Conservation (phyloP, 2,329 filamentous ascomycete genomes). For the Ramichloridium luteum region DNA sequence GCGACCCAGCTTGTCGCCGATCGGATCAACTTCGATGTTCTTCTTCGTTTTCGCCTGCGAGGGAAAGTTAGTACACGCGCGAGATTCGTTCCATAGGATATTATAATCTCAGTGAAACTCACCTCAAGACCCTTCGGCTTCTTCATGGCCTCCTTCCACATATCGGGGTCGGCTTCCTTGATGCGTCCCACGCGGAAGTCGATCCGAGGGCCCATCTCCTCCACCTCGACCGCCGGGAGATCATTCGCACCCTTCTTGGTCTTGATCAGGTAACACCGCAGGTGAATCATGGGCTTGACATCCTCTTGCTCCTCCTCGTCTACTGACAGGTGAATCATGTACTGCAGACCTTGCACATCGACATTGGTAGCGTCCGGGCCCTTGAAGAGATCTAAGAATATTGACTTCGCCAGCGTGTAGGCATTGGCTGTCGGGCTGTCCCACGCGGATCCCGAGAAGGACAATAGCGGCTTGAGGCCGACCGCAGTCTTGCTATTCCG, state of each 20-base stretch:
- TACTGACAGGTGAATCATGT: slow-evolving; percentile 70
- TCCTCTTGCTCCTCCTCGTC: slow-evolving; percentile 40
- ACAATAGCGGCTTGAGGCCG: slow-evolving; percentile 75
- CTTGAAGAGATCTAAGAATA: slow-evolving; percentile 85
- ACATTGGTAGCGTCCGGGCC: slow-evolving; percentile 69
- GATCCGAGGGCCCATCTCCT: slow-evolving; percentile 90
- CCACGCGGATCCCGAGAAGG: slow-evolving; percentile 83
- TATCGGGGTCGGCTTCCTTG: slow-evolving; percentile 62
- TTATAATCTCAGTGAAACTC: too few species aligned
- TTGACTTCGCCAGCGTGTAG: slow-evolving; percentile 74
- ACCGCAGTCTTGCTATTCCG: slow-evolving; percentile 52
- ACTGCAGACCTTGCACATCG: slow-evolving; percentile 90
- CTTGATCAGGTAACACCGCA: slow-evolving; percentile 74
- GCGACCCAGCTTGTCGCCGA: slow-evolving; percentile 92
- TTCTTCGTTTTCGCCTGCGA: slow-evolving; percentile 64
- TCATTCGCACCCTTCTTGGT: slow-evolving; percentile 72
- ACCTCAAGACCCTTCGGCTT: slow-evolving; percentile 65
- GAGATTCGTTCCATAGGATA: too few species aligned
- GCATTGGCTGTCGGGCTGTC: slow-evolving; percentile 68
- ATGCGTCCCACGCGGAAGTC: slow-evolving; percentile 78
- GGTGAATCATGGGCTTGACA: slow-evolving; percentile 39
- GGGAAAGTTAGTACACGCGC: too few species aligned
- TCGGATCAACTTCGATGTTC: slow-evolving; percentile 81
- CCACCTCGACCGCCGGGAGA: slow-evolving; percentile 79
- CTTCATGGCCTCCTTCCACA: slow-evolving; percentile 84